phyloP scores from a whole-genome alignment of 2,329 filamentous ascomycete genomes.

The Neofusicoccum ribis region DNA sequence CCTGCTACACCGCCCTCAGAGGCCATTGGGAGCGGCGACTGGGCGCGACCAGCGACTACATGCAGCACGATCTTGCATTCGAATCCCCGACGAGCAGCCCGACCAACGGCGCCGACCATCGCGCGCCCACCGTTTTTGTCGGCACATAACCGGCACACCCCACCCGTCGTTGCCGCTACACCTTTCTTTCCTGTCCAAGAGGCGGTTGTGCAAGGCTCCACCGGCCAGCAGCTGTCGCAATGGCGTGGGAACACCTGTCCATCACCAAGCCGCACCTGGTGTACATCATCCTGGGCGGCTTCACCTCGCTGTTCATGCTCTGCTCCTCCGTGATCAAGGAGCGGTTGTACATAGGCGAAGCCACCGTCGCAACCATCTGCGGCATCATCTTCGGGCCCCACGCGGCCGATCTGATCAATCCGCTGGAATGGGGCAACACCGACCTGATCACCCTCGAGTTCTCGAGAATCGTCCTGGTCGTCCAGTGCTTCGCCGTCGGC shows the following conservation, averaged over 20 bases:
- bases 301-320: slow-evolving; percentile 97
- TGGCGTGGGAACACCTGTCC: slow-evolving; percentile 78
- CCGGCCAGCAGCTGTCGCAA: slow-evolving; percentile 34
- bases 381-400: slow-evolving; percentile 88
- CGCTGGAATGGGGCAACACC: slow-evolving; percentile 72
- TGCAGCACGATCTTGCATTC: slow-evolving; percentile 38
- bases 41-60: slow-evolving; percentile 49
- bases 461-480: slow-evolving; percentile 83
- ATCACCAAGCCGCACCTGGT: slow-evolving; percentile 96
- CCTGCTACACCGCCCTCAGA: not conserved
- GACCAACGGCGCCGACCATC: slow-evolving; percentile 26
- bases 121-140: slow-evolving; percentile 23
- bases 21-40: slow-evolving; percentile 47
- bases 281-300: slow-evolving; percentile 96
- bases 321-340: slow-evolving; percentile 98
- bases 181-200: not conserved
- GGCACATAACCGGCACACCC: slow-evolving; percentile 28
- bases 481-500: slow-evolving; percentile 89
- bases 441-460: slow-evolving; percentile 89
- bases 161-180: slow-evolving; percentile 10
- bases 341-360: slow-evolving; percentile 96
- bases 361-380: slow-evolving; percentile 85
- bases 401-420: slow-evolving; percentile 78
- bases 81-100: slow-evolving; percentile 25
- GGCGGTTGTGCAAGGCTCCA: not conserved